Conservation (phyloP, 2,329 filamentous ascomycete genomes). For the Alternaria rosae region DNA sequence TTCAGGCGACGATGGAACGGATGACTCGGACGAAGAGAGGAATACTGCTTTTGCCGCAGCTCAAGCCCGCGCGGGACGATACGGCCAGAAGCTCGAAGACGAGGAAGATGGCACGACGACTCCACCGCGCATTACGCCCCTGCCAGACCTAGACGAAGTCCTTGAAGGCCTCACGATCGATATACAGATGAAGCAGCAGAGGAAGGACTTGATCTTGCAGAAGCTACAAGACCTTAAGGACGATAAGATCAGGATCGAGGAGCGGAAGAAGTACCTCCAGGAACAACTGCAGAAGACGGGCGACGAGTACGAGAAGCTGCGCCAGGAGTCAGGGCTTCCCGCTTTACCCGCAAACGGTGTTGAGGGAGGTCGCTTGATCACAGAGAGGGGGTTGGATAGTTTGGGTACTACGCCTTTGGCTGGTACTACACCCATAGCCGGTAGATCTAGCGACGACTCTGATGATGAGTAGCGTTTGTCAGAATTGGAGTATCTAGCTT, state of each 20-base stretch:
- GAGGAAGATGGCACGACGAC: slow-evolving; percentile 60
- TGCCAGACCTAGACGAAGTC: slow-evolving; percentile 76
- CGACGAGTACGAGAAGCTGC: slow-evolving; percentile 69
- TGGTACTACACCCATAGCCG: slow-evolving; percentile 43
- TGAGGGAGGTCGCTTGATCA: slow-evolving; percentile 37
- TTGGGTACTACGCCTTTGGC: slow-evolving; percentile 46
- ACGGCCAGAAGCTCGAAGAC: slow-evolving; percentile 62
- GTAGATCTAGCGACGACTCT: slow-evolving; percentile 33
- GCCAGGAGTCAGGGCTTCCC: slow-evolving; percentile 56
- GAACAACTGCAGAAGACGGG: slow-evolving; percentile 81
- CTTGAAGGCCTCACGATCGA: slow-evolving; percentile 69
- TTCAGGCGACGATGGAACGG: slow-evolving; percentile 73
- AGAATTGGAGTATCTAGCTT: neutral
- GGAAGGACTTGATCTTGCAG: slow-evolving; percentile 65
- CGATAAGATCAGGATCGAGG: slow-evolving; percentile 73
- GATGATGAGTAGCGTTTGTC: slow-evolving; percentile 36
- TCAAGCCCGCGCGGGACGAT: slow-evolving; percentile 87
- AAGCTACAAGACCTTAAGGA: slow-evolving; percentile 71
- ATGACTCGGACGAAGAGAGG: slow-evolving; percentile 68
- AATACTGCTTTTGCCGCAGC: slow-evolving; percentile 85
- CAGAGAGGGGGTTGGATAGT: slow-evolving; percentile 47
- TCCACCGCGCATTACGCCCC: slow-evolving; percentile 76
- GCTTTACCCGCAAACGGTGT: slow-evolving; percentile 38
- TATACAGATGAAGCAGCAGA: slow-evolving; percentile 67
- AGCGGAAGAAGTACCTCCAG: slow-evolving; percentile 81